Conservation (phyloP, 768 basidiomycete species). For the Trametes coccinea region DNA sequence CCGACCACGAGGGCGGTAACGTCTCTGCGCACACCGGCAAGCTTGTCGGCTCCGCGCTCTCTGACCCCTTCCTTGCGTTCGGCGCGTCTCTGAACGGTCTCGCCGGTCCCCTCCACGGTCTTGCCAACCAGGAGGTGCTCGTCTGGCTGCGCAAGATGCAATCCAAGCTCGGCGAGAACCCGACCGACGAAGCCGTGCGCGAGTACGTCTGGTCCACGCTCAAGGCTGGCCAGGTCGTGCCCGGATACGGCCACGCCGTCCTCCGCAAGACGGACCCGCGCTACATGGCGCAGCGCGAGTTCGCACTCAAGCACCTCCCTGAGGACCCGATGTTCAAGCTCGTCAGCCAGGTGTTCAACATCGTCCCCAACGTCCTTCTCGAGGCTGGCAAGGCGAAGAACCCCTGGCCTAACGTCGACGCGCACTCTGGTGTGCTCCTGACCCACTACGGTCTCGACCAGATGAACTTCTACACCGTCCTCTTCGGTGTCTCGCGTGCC, state of each 20-base stretch:
- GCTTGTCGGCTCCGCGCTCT: constrained; percentile 91
- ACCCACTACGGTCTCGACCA: constrained; percentile 84
- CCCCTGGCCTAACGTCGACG: constrained; percentile 97
- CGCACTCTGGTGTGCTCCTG: constrained; percentile 89
- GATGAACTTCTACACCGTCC: constrained; percentile 96
- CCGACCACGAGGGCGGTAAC: constrained; percentile 98
- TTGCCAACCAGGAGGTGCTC: constrained; percentile 97
- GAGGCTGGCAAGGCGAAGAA: constrained; percentile 93
- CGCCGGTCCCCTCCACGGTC: constrained; percentile 94
- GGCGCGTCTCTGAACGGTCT: constrained; percentile 93
- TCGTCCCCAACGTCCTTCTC: constrained; percentile 89
- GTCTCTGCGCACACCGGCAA: constrained; percentile 96
- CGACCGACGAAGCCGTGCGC: constrained; percentile 84
- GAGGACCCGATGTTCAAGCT: constrained; percentile 92
- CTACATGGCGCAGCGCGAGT: constrained; percentile 88
- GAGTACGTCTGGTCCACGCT: constrained; percentile 96
- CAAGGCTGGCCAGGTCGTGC: constrained; percentile 91
- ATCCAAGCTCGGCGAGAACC: constrained; percentile 78
- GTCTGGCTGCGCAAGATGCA: constrained; percentile 96
- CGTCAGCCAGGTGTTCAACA: constrained; percentile 83
- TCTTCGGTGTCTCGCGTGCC: constrained; percentile 95
- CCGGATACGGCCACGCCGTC: constrained; percentile 88
- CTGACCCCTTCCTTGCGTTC: constrained; percentile 96
- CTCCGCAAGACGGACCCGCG: constrained; percentile 91
- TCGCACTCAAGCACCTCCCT: constrained; percentile 82